Evolutionary conservation across 345 rosid genomes (phyloP), one percentile per base, ranked within the genome.

Genomic region (Brassica napus): DNA sequence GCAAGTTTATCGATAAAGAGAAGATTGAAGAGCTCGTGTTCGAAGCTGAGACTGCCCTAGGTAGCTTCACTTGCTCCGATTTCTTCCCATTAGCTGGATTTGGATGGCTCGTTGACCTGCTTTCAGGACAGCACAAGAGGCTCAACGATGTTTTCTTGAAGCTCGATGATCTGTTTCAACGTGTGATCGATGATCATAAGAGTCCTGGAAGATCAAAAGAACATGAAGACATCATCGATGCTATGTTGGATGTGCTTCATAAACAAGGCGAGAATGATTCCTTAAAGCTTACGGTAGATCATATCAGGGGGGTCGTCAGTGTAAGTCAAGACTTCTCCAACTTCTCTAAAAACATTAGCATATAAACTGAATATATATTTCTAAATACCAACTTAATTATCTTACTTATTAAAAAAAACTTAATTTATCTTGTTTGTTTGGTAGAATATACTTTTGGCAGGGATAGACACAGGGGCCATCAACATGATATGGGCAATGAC

Each of bases 401-500:
- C 21, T 18, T 18, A 18, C 21, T 18, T 18, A 18, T 18, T 18
- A 18, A 18, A 18, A 18, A 18, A 18, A 18, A 18, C 64, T 16
- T 35, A 57, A 86, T 23, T 21, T 3, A 21, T 57, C 1, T 58
- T 10, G 59, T 11, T 11, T 59, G 34, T 77, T 42, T 39, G 68
- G 1, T 26, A 84, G 88, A 59, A 87, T 62, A 69, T 85, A 64
- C 77, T 88, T 47, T 2, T 85, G 1, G 93, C 49, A 10, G 89
- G 87, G 30, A 85, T 86, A 23, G 86, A 84, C 28, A 82, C 89
- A 0, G 73, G 79, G 1, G 84, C 86, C 0, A 70, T 83, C 1
- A 62, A 86, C 0, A 64, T 83, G 65, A 74, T 62, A n/a, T 91
- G 91, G 90, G 77, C 85, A 0, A 88, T 89, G 85, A 82, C 86